These are phyloP conservation scores for Nelumbo lutea DNA, from an alignment of 164 flowering plant genomes.

Conservation along the genomic window DNA sequence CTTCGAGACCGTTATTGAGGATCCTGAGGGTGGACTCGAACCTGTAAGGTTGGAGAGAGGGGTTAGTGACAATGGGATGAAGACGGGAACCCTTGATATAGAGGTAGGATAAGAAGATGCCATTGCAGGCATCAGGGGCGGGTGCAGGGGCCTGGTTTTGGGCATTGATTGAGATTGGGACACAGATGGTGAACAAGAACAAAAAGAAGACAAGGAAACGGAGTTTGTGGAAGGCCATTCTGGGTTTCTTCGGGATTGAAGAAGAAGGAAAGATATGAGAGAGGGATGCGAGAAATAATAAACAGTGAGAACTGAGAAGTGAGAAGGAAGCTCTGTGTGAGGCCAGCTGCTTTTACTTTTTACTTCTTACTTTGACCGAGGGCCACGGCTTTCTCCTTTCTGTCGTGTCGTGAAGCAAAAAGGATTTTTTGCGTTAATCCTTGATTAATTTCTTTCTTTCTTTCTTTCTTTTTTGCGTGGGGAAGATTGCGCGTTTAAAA, in stretches of 20 bases:
- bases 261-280: slow-evolving; percentile 1
- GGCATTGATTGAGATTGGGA: slow-evolving; percentile 8
- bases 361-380: too few species aligned
- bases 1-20: slow-evolving; percentile 52
- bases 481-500: too few species aligned
- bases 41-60: slow-evolving; percentile 43
- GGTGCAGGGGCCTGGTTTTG: slow-evolving; percentile 8
- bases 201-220: not conserved
- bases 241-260: not conserved
- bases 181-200: not conserved
- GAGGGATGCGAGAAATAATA: not conserved
- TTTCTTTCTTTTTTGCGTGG: too few species aligned
- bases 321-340: too few species aligned
- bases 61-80: slow-evolving; percentile 23
- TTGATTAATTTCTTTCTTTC: too few species aligned
- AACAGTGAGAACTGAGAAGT: too few species aligned
- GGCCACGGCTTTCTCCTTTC: too few species aligned
- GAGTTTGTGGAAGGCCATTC: not conserved
- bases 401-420: too few species aligned
- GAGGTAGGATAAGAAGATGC: slow-evolving; percentile 49
- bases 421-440: too few species aligned
- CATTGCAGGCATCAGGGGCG: slow-evolving; percentile 39
- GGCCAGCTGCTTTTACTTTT: too few species aligned
- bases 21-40: slow-evolving; percentile 55
- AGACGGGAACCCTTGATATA: slow-evolving; percentile 27